These are phyloP conservation scores for Lactifluus pinguis DNA, from an alignment of 768 basidiomycete genomes.

Conservation along the genomic window DNA sequence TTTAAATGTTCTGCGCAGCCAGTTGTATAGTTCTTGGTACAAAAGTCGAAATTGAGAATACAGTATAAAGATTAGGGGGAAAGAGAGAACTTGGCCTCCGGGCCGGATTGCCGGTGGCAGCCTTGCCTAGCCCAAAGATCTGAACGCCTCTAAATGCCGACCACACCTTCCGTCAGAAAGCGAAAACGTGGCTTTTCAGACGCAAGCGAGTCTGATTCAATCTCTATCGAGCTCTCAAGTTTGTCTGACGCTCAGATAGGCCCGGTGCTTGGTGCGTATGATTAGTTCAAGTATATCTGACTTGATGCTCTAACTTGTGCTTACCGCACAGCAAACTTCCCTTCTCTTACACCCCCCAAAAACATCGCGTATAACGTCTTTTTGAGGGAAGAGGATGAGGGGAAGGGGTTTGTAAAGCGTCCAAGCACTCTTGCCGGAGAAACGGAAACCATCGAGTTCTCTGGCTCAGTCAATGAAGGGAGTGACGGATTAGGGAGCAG, in stretches of 20 bases:
- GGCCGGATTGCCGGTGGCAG: no score
- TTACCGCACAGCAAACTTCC: conserved; percentile 46
- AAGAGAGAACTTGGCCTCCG: no score
- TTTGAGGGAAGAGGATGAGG: conserved; percentile 27
- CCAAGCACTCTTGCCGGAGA: conserved; percentile 63
- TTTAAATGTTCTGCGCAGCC: no score
- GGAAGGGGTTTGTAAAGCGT: conserved; percentile 28
- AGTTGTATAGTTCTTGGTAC: no score
- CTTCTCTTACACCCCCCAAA: conserved; percentile 48
- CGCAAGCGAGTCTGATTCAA: conserved; percentile 27
- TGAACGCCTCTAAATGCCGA: background rate
- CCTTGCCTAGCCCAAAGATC: no score
- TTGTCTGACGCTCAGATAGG: conserved; percentile 33
- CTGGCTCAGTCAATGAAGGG: conserved; percentile 49
- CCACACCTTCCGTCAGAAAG: conserved; percentile 25
- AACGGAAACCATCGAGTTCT: conserved; percentile 76
- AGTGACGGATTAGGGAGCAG: conserved; percentile 53
- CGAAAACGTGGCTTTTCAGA: conserved; percentile 35
- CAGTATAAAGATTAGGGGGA: no score
- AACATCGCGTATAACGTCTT: conserved; percentile 58
- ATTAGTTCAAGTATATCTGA: no score
- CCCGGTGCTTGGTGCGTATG: conserved; percentile 42
- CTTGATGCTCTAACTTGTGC: background rate
- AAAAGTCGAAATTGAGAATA: no score
- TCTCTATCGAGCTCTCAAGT: conserved; percentile 31